Evolutionary conservation across 78 protist species (phyloP).

Genomic region (Tieghemostelium lacteum): DNA sequence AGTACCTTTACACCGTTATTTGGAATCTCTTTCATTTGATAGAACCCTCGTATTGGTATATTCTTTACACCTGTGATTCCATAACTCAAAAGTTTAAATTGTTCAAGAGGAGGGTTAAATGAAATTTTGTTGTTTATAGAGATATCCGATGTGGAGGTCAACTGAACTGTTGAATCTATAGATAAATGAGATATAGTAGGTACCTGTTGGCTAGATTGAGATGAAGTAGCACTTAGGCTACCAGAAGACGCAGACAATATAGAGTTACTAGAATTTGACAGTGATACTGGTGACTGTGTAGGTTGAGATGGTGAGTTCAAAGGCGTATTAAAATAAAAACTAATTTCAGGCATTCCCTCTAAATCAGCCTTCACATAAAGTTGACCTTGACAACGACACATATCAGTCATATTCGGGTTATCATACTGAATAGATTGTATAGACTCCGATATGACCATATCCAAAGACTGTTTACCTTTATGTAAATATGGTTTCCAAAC

Average conservation of each 20-base stretch:
- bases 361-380: conserved; percentile 46
- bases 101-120: conserved; percentile 66
- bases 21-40: conserved; percentile 61
- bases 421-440: conserved; percentile 54
- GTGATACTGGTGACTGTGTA: not conserved
- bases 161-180: conserved; percentile 65
- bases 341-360: conserved; percentile 78
- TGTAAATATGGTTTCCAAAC: conserved; percentile 65
- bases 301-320: not conserved
- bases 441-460: conserved; percentile 36
- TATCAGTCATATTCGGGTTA: conserved; percentile 52
- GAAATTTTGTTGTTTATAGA: conserved; percentile 56
- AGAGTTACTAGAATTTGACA: not conserved
- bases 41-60: conserved; percentile 65
- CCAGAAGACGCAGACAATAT: too few relatives aligned
- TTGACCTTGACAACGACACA: conserved; percentile 21
- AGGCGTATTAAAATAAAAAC: conserved; percentile 30
- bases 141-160: conserved; percentile 60
- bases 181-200: conserved; percentile 47
- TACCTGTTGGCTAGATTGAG: not conserved
- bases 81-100: conserved; percentile 19
- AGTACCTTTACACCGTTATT: conserved; percentile 9
- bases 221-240: not conserved
- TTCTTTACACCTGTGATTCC: conserved; percentile 24
- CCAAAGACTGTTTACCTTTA: conserved; percentile 70